phyloP scores from a whole-genome alignment of 768 basidiomycete genomes.

The Tremella mesenterica region DNA sequence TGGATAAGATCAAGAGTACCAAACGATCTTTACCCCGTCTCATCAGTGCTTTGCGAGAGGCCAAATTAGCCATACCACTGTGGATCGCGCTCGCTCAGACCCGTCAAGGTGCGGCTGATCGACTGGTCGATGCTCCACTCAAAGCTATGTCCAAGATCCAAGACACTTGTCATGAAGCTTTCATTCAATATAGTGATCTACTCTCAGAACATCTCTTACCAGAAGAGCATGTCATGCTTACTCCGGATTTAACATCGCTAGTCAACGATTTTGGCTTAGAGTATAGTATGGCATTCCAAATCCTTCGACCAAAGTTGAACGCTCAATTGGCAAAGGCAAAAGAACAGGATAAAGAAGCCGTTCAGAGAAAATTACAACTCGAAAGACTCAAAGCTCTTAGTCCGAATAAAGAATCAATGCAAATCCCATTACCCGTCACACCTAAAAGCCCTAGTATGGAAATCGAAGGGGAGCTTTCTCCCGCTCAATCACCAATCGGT shows the following conservation, averaged over 20 bases:
- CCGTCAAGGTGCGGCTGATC: conserved; percentile 47
- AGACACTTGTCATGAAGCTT: conserved; percentile 80
- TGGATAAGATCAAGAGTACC: conserved; percentile 37
- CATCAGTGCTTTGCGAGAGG: conserved; percentile 36
- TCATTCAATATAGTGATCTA: conserved; percentile 85
- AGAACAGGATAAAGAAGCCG: conserved; percentile 16
- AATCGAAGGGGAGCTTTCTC: too few species aligned
- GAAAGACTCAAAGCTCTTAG: conserved; percentile 12
- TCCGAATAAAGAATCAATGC: too few species aligned
- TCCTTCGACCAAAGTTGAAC: conserved; percentile 60
- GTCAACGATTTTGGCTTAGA: conserved; percentile 69
- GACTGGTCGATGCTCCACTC: conserved; percentile 23
- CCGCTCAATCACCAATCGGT: too few species aligned
- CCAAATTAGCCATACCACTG: conserved; percentile 71
- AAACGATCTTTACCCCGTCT: conserved; percentile 39
- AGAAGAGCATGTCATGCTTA: conserved; percentile 63
- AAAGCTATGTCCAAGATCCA: conserved; percentile 63
- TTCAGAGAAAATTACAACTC: conserved; percentile 14
- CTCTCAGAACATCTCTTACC: conserved; percentile 64
- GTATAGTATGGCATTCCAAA: conserved; percentile 85
- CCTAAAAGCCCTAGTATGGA: not conserved
- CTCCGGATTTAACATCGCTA: conserved; percentile 68
- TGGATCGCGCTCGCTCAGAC: conserved; percentile 88
- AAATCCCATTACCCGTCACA: conserved; percentile 13
- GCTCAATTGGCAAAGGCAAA: conserved; percentile 21